Base-by-base conservation (phyloP, 495 filamentous ascomycete species). In the Trichoderma orchidacearum region DNA sequence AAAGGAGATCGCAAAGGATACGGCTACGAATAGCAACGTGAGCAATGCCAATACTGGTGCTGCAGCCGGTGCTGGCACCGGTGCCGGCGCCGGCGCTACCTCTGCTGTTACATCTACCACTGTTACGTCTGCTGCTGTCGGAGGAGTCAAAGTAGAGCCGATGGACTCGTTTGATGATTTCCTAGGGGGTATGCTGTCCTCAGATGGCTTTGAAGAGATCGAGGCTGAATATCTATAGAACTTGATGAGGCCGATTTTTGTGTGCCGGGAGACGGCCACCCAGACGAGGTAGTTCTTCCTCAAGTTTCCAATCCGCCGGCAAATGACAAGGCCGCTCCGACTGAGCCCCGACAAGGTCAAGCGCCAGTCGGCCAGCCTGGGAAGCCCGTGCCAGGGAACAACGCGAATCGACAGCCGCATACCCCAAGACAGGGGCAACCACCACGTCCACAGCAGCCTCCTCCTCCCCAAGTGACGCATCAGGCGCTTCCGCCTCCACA, bases 201-300 rank as follows among this genome's bases (percentile, higher is more conserved):
- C 2, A 27, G n/a, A 21, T 35, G 17, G 21, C 3, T 28, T 23
- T n/a, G 13, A 6, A 21, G 32, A 15, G 27, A 25, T 21, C 21
- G 31, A 8, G 15, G 45, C 58, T 56, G 30, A 63, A 55, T 51
- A 62, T 52, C 34, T 62, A 71, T 63, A 74, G 56, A 13, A 9
- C 32, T 59, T 61, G 77, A 89, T 62, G 85, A 88, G 69, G 83
- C 80, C 25, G 86, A 90, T 64, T 89, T 90, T 63, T 68, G 80
- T 65, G 69, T 80, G 55, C 54, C 72, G 52, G 64, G 78, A 34
- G 78, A 78, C 15, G 80, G 80, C 21, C 74, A 80, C 38, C 86
- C 85, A 5, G 85, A 88, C 62, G 85, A 86, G 63, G 73, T 86
- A 15, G 61, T 75, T 0, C 57, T 81, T 11, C 55, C 67, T 8